Evolutionary conservation across 129 eudicot genomes (phyloP).

Genomic region (Helianthus tuberosus): DNA sequence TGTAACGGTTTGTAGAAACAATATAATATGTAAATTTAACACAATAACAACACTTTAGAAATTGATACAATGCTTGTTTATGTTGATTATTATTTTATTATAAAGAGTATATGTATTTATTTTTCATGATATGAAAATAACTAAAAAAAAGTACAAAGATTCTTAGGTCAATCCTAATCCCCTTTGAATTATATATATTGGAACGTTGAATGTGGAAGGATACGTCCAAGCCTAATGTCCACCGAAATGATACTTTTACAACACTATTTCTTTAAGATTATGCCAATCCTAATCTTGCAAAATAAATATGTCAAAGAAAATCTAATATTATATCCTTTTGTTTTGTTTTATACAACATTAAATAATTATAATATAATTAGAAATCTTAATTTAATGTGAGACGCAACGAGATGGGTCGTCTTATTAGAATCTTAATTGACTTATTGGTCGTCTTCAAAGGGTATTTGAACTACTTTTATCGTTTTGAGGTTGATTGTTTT

Average conservation of each 20-base stretch:
- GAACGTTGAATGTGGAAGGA: slow-evolving; percentile 20
- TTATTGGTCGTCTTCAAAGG: slow-evolving; percentile 23
- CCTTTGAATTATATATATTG: slow-evolving; percentile 12
- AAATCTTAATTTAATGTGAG: not conserved
- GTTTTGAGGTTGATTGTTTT: slow-evolving; percentile 25
- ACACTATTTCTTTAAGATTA: slow-evolving; percentile 9
- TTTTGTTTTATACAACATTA: slow-evolving; percentile 25
- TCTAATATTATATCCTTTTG: slow-evolving; percentile 9
- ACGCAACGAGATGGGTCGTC: slow-evolving; percentile 9
- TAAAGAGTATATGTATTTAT: not conserved
- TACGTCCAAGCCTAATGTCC: slow-evolving; percentile 35
- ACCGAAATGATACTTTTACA: slow-evolving; percentile 21
- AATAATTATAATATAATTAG: not conserved
- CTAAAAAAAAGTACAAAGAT: slow-evolving; percentile 1
- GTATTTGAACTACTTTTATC: slow-evolving; percentile 24
- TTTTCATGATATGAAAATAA: not conserved
- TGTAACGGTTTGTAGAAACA: too few relatives aligned
- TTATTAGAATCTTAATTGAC: slow-evolving; percentile 16
- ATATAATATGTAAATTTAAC: too few relatives aligned
- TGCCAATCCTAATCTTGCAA: slow-evolving; percentile 30
- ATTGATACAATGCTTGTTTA: too few relatives aligned
- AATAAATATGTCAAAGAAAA: slow-evolving; percentile 7
- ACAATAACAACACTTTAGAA: too few relatives aligned
- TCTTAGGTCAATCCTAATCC: slow-evolving; percentile 18
- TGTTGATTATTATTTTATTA: not conserved